These are phyloP conservation scores for Obelidium mucronatum DNA, from an alignment of 192 early-diverging fungal genomes.

Conservation along the genomic window DNA sequence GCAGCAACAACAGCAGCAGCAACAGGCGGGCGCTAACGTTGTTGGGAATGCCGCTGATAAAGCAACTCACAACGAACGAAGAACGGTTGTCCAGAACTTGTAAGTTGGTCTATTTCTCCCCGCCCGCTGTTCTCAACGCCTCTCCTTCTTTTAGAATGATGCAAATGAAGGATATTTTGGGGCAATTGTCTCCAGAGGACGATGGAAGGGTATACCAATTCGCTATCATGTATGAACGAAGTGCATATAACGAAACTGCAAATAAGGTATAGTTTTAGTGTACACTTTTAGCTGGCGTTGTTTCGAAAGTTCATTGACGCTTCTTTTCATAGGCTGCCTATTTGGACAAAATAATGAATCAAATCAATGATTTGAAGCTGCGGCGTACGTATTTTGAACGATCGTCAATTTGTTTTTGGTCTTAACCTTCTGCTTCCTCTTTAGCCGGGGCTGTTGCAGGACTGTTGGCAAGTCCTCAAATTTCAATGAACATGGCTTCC, in stretches of 20 bases:
- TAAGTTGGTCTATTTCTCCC: not conserved
- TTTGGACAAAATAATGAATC: constrained; percentile 6
- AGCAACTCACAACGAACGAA: constrained; percentile 14
- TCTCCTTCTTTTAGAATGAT: not conserved
- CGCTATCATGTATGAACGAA: not conserved
- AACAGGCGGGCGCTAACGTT: not conserved
- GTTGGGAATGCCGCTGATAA: not conserved
- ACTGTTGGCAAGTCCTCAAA: not conserved
- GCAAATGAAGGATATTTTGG: constrained; percentile 16
- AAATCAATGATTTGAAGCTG: not conserved
- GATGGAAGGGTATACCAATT: constrained; percentile 9
- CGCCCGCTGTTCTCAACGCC: not conserved
- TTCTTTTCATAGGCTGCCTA: constrained; percentile 1
- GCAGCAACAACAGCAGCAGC: constrained; percentile 13
- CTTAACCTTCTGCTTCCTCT: not conserved
- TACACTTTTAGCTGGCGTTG: not conserved
- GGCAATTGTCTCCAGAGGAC: not conserved
- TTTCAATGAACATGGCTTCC: not conserved
- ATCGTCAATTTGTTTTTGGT: not conserved
- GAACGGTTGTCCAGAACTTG: constrained; percentile 22
- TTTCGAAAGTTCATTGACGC: not conserved
- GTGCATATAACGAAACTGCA: constrained; percentile 10
- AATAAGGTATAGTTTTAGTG: constrained; percentile 8
- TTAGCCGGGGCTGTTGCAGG: not conserved
- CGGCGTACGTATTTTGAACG: constrained; percentile 7